Percentiles rank a stretch among this genome's conserved stretches.
phyloP scores from a whole-genome alignment of 2,329 filamentous ascomycete genomes.

The Stagonosporopsis vannaccii region DNA sequence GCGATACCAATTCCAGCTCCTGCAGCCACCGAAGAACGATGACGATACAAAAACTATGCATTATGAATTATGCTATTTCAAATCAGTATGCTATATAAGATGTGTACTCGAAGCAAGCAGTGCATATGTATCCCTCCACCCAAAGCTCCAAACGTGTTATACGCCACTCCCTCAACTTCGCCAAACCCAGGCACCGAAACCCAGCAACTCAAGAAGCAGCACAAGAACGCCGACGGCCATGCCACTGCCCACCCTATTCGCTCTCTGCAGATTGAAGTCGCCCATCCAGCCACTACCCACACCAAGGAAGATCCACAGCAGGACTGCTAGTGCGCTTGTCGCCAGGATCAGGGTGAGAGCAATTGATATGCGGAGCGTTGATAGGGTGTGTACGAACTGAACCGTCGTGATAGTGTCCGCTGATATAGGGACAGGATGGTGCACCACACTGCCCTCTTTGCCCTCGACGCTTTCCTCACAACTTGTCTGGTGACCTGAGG shows the following conservation, averaged over 20 bases:
- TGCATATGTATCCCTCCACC: too few species aligned
- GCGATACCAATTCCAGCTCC: too few species aligned
- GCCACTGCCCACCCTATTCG: constrained; percentile 26
- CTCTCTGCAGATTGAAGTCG: constrained; percentile 18
- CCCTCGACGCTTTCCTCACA: constrained; percentile 7
- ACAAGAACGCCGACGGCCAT: constrained; percentile 30
- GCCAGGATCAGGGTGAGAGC: constrained; percentile 27
- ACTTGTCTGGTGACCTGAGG: background rate
- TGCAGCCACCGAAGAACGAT: background rate
- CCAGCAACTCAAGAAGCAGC: constrained; percentile 26
- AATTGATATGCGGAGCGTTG: constrained; percentile 20
- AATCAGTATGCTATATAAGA: background rate
- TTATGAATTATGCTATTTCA: constrained; percentile 3
- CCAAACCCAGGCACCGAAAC: constrained; percentile 23
- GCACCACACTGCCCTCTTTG: constrained; percentile 11
- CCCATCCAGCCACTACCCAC: constrained; percentile 16
- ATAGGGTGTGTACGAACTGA: constrained; percentile 36
- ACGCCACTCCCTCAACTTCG: constrained; percentile 6
- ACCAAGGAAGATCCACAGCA: constrained; percentile 36
- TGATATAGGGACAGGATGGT: background rate
- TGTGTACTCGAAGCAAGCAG: constrained; percentile 4
- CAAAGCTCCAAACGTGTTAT: background rate
- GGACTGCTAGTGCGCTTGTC: constrained; percentile 21
- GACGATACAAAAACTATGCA: constrained; percentile 2
- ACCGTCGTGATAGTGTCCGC: constrained; percentile 28